Conservation (phyloP, 1,284 basidiomycete genomes). For the Fomitopsis pinicola region DNA sequence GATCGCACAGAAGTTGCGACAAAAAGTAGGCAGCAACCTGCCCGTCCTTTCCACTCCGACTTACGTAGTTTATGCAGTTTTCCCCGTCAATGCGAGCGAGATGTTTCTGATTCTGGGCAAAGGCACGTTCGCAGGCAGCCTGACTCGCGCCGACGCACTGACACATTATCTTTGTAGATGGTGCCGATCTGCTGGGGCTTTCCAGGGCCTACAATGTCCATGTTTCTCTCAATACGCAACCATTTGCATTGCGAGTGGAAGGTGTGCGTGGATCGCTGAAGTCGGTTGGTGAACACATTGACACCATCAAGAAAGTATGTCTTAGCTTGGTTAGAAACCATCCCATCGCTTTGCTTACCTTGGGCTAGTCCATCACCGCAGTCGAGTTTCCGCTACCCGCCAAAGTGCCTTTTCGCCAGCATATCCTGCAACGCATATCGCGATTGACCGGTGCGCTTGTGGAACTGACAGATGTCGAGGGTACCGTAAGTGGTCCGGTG, state of each 20-base stretch:
- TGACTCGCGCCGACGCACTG: background rate
- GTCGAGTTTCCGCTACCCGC: constrained; percentile 48
- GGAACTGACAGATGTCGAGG: constrained; percentile 42
- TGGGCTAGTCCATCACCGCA: constrained; percentile 43
- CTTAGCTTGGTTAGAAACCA: background rate
- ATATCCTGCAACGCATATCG: constrained; percentile 59
- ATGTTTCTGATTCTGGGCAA: constrained; percentile 70
- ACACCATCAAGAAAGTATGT: constrained; percentile 44
- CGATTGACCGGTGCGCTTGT: constrained; percentile 58
- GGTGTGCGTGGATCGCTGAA: constrained; percentile 48
- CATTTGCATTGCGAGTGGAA: constrained; percentile 55
- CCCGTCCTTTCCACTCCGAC: background rate
- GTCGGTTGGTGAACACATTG: constrained; percentile 40
- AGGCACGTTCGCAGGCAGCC: constrained; percentile 37
- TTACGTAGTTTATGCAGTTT: constrained; percentile 34
- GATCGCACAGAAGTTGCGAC: constrained; percentile 50
- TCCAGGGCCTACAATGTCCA: constrained; percentile 58
- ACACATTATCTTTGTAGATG: constrained; percentile 40
- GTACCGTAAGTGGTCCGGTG: constrained; percentile 35
- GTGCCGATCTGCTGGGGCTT: constrained; percentile 52
- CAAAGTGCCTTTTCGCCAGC: constrained; percentile 33
- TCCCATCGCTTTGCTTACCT: background rate
- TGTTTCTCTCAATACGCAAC: constrained; percentile 50
- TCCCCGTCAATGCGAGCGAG: constrained; percentile 51
- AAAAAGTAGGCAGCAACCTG: constrained; percentile 37